A percentile compares a stretch with the other conserved stretches of the same genome.
phyloP scores from a whole-genome alignment of 2,329 filamentous ascomycete genomes.

The Claviceps sp. region DNA sequence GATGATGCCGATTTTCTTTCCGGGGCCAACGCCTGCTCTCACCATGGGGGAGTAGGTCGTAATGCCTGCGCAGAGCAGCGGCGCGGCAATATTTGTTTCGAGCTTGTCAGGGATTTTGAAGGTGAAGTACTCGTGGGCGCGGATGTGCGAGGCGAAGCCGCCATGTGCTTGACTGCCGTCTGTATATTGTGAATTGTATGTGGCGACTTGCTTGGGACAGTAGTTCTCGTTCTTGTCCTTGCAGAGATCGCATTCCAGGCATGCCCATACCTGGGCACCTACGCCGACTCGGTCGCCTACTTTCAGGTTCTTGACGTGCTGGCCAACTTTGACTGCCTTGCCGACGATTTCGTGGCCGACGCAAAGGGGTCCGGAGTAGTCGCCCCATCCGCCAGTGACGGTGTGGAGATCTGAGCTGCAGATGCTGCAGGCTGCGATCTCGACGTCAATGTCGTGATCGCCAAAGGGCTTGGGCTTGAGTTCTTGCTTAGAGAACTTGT shows the following conservation, averaged over 20 bases:
- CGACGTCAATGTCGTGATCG: constrained; percentile 44
- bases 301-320: constrained; percentile 32
- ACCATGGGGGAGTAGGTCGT: constrained; percentile 59
- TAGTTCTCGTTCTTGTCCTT: constrained; percentile 37
- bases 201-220: constrained; percentile 35
- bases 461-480: constrained; percentile 25
- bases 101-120: constrained; percentile 44
- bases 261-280: constrained; percentile 46
- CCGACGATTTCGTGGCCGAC: constrained; percentile 49
- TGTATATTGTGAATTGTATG: constrained; percentile 43
- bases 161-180: constrained; percentile 52
- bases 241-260: constrained; percentile 36
- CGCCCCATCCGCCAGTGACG: constrained; percentile 42
- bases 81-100: constrained; percentile 38
- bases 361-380: constrained; percentile 31
- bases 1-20: constrained; percentile 57
- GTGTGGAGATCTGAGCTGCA: constrained; percentile 50
- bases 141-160: constrained; percentile 39
- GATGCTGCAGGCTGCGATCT: constrained; percentile 55
- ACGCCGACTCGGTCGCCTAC: constrained; percentile 52
- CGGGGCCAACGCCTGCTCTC: constrained; percentile 53
- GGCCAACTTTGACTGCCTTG: constrained; percentile 34
- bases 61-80: constrained; percentile 66
- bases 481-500: constrained; percentile 23
- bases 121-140: constrained; percentile 43